A percentile compares a stretch with the other conserved stretches of the same genome.
Conservation (phyloP, 2,329 filamentous ascomycete species). For the Monosporascus sp. region DNA sequence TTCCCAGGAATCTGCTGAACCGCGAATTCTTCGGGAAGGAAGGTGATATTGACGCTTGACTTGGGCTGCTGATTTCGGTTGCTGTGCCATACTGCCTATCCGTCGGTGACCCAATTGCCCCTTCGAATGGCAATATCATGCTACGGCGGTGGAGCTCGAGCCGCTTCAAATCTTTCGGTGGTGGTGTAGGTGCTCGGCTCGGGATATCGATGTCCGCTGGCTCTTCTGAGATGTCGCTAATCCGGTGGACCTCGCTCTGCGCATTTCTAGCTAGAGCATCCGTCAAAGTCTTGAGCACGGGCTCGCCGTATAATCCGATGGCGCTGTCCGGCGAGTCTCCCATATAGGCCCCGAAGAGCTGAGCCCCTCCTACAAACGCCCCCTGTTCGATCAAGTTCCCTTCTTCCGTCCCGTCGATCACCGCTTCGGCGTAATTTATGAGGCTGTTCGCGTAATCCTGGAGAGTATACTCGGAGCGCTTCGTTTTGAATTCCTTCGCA, state of each 20-base stretch:
- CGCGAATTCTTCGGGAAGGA: not conserved
- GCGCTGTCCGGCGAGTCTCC: constrained; percentile 36
- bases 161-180: constrained; percentile 27
- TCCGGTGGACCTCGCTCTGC: constrained; percentile 18
- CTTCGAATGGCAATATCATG: constrained; percentile 21
- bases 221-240: constrained; percentile 21
- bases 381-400: constrained; percentile 17
- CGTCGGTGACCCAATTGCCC: constrained; percentile 6
- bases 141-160: constrained; percentile 18
- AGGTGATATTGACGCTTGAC: not conserved
- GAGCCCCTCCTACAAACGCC: constrained; percentile 21
- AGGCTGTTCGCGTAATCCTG: constrained; percentile 66
- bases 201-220: constrained; percentile 15
- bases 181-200: constrained; percentile 27
- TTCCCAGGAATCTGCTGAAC: not conserved
- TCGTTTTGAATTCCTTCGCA: constrained; percentile 50
- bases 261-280: constrained; percentile 12
- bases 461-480: constrained; percentile 63
- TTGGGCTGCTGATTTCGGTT: constrained; percentile 5
- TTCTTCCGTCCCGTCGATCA: constrained; percentile 17
- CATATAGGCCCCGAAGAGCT: constrained; percentile 26
- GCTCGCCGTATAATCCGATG: constrained; percentile 31
- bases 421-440: constrained; percentile 51
- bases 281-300: constrained; percentile 13
- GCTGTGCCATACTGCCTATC: constrained; percentile 16